A percentile compares a stretch with the other conserved stretches of the same genome.
Evolutionary conservation across 345 rosid species (phyloP).

Genomic region (Erysimum cheiranthoides): DNA sequence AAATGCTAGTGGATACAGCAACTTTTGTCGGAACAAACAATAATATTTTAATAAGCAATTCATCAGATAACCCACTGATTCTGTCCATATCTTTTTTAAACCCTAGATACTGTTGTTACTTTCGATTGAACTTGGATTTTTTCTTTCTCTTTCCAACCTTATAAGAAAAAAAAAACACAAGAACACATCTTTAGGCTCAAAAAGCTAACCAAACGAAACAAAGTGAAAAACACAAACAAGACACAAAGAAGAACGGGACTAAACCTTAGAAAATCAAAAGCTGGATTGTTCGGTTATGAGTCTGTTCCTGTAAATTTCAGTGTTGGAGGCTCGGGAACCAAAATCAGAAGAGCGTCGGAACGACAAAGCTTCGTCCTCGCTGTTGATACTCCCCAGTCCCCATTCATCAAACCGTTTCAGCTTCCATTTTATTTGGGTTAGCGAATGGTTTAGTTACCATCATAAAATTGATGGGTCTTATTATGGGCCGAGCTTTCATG

Average conservation of each 20-base stretch:
- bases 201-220: constrained; percentile 4
- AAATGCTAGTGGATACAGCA: constrained; percentile 23
- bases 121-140: not conserved
- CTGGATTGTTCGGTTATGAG: not conserved
- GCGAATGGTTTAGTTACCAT: not conserved
- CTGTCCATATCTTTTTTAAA: constrained; percentile 15
- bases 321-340: not conserved
- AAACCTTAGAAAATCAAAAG: constrained; percentile 14
- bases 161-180: not conserved
- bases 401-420: not conserved
- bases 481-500: not conserved
- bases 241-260: not conserved
- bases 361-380: not conserved
- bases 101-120: not conserved
- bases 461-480: not conserved
- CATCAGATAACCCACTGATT: constrained; percentile 12
- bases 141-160: not conserved
- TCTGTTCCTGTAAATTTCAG: not conserved
- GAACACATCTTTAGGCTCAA: not conserved
- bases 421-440: not conserved
- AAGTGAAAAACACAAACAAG: not conserved
- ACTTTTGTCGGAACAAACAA: constrained; percentile 17
- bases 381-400: not conserved
- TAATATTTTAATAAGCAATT: constrained; percentile 20
- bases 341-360: not conserved